Conservation (phyloP, 208 protist species). For the Trypanosoma avium region DNA sequence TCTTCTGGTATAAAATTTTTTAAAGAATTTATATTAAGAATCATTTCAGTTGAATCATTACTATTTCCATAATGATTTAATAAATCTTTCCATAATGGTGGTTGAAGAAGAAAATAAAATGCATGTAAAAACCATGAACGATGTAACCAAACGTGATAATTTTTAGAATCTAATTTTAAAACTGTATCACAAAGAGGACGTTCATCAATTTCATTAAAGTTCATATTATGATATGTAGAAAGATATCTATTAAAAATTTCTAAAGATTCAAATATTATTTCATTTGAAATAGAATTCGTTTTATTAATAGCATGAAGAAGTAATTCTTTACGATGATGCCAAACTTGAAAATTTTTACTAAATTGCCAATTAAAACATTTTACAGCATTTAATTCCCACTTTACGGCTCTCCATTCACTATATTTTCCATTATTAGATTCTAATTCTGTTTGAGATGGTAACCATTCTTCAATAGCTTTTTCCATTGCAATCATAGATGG, state of each 20-base stretch:
- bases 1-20: conserved; percentile 15
- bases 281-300: conserved; percentile 7
- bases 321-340: conserved; percentile 75
- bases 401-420: conserved; percentile 52
- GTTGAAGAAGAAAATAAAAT: conserved; percentile 58
- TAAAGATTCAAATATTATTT: conserved; percentile 16
- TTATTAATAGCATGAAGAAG: conserved; percentile 39
- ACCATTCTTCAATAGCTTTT: conserved; percentile 18
- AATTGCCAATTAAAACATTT: conserved; percentile 42
- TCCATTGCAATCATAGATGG: neutral
- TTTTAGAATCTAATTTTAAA: conserved; percentile 62
- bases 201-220: conserved; percentile 69
- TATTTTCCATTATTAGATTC: conserved; percentile 10
- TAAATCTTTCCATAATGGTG: conserved; percentile 32
- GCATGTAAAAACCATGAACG: conserved; percentile 67
- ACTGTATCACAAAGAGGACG: conserved; percentile 38
- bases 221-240: conserved; percentile 28
- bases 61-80: conserved; percentile 3
- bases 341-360: conserved; percentile 86
- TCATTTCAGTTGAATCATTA: neutral
- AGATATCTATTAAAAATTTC: conserved; percentile 33
- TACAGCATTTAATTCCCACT: conserved; percentile 60
- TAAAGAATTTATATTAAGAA: neutral
- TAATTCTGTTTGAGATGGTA: conserved; percentile 11
- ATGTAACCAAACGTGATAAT: conserved; percentile 87